These are phyloP conservation scores for Monascus ruber DNA, from an alignment of 2,329 filamentous ascomycete genomes.

Conservation along the genomic window DNA sequence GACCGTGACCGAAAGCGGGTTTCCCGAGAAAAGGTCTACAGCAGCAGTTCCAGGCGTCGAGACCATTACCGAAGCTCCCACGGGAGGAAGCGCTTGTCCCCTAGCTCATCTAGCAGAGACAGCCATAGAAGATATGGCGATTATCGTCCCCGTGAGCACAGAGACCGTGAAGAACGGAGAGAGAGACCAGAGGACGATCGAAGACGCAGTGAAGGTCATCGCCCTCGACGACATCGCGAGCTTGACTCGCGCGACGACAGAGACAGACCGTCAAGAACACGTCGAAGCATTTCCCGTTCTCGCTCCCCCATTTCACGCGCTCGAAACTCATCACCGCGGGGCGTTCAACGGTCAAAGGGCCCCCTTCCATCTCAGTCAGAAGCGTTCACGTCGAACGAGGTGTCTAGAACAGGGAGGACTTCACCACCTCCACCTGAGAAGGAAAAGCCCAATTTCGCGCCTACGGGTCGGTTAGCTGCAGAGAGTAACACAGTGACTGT, in stretches of 20 bases:
- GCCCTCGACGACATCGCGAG: slow-evolving; percentile 16
- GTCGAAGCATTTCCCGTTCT: slow-evolving; percentile 15
- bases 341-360: slow-evolving; percentile 21
- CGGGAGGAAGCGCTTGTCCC: slow-evolving; percentile 13
- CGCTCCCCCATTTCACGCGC: slow-evolving; percentile 16
- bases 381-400: slow-evolving; percentile 29
- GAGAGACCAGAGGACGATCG: slow-evolving; percentile 15
- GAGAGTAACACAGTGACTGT: slow-evolving; percentile 69
- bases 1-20: slow-evolving; percentile 12
- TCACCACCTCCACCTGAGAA: slow-evolving; percentile 33
- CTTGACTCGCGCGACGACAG: slow-evolving; percentile 9
- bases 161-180: slow-evolving; percentile 8
- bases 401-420: slow-evolving; percentile 10
- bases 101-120: slow-evolving; percentile 14
- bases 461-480: slow-evolving; percentile 71
- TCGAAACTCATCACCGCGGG: slow-evolving; percentile 15
- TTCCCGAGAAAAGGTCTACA: slow-evolving; percentile 9
- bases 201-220: slow-evolving; percentile 14
- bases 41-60: slow-evolving; percentile 14
- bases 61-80: slow-evolving; percentile 17
- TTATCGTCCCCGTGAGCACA: slow-evolving; percentile 12
- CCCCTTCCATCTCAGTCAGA: slow-evolving; percentile 38
- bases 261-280: slow-evolving; percentile 12
- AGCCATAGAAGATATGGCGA: slow-evolving; percentile 11
- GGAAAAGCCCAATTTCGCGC: slow-evolving; percentile 77